Percentiles rank a stretch among this genome's conserved stretches.
Conservation (phyloP, 2,329 filamentous ascomycete species). For the Monosporascus sp. region DNA sequence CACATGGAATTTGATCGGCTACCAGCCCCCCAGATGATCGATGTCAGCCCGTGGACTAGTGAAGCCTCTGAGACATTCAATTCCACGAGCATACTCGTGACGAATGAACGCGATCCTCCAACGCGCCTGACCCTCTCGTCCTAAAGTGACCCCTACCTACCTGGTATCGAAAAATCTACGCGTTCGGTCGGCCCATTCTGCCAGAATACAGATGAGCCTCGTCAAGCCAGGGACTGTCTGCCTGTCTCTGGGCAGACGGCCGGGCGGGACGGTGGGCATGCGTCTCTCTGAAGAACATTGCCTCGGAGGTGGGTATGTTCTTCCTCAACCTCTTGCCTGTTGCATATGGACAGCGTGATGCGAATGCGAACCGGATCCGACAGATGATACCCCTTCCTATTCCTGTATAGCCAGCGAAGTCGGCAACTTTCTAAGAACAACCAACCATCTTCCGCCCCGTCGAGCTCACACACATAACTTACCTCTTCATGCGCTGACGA, state of each 20-base stretch:
- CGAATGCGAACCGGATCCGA: neutral
- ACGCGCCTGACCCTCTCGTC: neutral
- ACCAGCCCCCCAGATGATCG: conserved; percentile 9
- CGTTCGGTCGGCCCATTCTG: neutral
- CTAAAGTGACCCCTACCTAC: neutral
- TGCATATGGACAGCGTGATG: neutral
- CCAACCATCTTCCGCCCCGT: neutral
- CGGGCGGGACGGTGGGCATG: neutral
- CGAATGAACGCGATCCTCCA: conserved; percentile 7
- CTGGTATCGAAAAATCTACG: neutral
- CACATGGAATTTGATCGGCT: conserved; percentile 12
- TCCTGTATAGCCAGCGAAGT: neutral
- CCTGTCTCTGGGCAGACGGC: neutral
- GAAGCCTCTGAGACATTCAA: conserved; percentile 19
- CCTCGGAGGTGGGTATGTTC: neutral
- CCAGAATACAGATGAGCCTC: neutral
- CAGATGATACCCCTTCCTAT: no score
- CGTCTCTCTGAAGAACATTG: neutral
- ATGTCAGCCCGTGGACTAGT: conserved; percentile 10
- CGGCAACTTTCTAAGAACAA: neutral
- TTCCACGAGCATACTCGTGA: conserved; percentile 11
- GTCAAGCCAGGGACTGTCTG: neutral
- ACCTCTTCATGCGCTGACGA: neutral
- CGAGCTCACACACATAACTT: neutral
- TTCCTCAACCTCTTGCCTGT: neutral